Evolutionary conservation across 139 green algal species (phyloP), one percentile per base, ranked within the genome.

Genomic region (Haematococcus lacustris): DNA sequence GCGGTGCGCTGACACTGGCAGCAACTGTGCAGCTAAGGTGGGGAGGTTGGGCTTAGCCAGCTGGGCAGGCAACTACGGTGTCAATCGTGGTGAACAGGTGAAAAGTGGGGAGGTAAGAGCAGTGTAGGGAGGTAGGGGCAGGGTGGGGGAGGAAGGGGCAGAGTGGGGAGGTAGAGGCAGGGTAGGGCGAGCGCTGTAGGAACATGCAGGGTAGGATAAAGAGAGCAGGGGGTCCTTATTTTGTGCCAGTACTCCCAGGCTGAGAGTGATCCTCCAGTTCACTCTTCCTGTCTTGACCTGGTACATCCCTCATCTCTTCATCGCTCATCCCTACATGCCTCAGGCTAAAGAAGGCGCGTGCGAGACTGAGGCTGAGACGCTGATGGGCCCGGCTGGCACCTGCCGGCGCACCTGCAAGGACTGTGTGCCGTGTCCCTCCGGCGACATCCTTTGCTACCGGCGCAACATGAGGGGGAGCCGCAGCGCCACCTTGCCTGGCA

Each of bases 401-500:
- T 89, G 85, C 79, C 60, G 82, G 28, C 69, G 67, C 66, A 63
- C 70, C 23, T 89, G 85, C 66, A 59, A 77, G 0, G 85, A 86
- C 53, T 89, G 85, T 59, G 41, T 81, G 0, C 63, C 78, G 3
- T 89, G 85, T 70, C 63, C 78, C 9, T 0, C 26, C 2, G 59
- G 41, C 2, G 83, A 89, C 66, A 64, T 89, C n/a, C 66, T 89
- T 7, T 89, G 83, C 38, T 35, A 71, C 39, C 71, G 82, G 21
- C 59, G 40, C 26, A 87, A 84, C 71, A 79, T 87, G 82, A 67
- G 78, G 13, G 78, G 73, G 37, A 21, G 53, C 13, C 53, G 53
- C 43, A 53, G n/a, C n/a, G n/a, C n/a, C n/a, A n/a, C n/a, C n/a
- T n/a, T n/a, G n/a, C n/a, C n/a, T n/a, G n/a, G n/a, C n/a, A n/a